These are phyloP conservation scores for Lachancea dasiensis DNA, from an alignment of 805 yeast genomes.

Conservation along the genomic window DNA sequence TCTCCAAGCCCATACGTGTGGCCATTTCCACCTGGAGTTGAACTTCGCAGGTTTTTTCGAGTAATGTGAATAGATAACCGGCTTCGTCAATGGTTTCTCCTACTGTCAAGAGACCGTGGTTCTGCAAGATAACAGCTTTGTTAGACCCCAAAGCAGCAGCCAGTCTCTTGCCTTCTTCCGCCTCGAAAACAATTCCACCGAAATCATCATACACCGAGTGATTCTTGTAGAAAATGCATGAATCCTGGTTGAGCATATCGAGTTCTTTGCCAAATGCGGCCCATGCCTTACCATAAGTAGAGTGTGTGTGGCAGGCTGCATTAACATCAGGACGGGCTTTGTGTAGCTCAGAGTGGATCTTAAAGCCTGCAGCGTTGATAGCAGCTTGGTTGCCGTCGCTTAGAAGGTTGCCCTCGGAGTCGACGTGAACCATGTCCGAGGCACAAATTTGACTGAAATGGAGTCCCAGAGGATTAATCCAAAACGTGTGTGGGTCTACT, in stretches of 20 bases:
- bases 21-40: slow-evolving; percentile 60
- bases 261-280: slow-evolving; percentile 56
- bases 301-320: slow-evolving; percentile 67
- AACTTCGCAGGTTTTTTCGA: slow-evolving; percentile 58
- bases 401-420: slow-evolving; percentile 43
- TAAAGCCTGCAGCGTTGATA: slow-evolving; percentile 62
- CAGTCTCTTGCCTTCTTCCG: slow-evolving; percentile 52
- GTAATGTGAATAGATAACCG: slow-evolving; percentile 52
- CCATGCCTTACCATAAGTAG: slow-evolving; percentile 56
- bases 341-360: slow-evolving; percentile 60
- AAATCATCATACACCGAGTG: slow-evolving; percentile 63
- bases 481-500: slow-evolving; percentile 68
- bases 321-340: slow-evolving; percentile 59
- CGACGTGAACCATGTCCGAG: slow-evolving; percentile 56
- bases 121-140: slow-evolving; percentile 53
- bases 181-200: slow-evolving; percentile 71
- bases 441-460: slow-evolving; percentile 62
- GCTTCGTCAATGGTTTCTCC: slow-evolving; percentile 72
- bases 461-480: slow-evolving; percentile 85
- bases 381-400: slow-evolving; percentile 46
- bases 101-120: slow-evolving; percentile 65
- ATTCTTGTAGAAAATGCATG: slow-evolving; percentile 54
- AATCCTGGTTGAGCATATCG: slow-evolving; percentile 77
- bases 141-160: slow-evolving; percentile 56
- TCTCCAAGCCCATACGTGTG: slow-evolving; percentile 36